phyloP scores from a whole-genome alignment of 345 rosid genomes.

The Pistacia vera region DNA sequence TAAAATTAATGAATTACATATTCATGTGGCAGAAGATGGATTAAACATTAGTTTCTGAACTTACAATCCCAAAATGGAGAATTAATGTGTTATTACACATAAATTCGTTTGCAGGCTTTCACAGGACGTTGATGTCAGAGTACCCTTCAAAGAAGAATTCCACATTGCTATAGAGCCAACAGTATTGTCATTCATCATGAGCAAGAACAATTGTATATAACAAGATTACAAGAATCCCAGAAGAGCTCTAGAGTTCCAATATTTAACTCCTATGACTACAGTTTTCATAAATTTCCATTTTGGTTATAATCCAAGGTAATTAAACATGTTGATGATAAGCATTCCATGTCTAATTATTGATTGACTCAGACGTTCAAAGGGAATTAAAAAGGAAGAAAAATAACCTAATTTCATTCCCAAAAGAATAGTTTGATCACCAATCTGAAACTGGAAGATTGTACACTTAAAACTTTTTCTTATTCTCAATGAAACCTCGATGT shows the following conservation, averaged over 20 bases:
- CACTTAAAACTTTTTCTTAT: too few species aligned
- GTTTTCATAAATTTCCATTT: neutral
- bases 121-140: slow-evolving; percentile 34
- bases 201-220: neutral
- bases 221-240: neutral
- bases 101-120: slow-evolving; percentile 58
- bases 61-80: neutral
- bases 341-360: neutral
- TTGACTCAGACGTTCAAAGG: neutral
- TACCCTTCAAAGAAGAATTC: neutral
- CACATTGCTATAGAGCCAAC: neutral
- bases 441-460: neutral
- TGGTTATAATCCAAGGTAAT: neutral
- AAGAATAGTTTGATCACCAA: neutral
- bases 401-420: neutral
- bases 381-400: neutral
- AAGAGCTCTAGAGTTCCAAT: neutral
- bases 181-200: too few species aligned
- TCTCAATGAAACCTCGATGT: neutral
- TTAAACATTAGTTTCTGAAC: neutral
- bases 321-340: neutral
- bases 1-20: neutral
- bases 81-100: neutral
- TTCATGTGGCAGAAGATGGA: neutral
- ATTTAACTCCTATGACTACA: neutral